Base-by-base conservation (phyloP, 345 rosid genomes). In the Moringa oleifera region DNA sequence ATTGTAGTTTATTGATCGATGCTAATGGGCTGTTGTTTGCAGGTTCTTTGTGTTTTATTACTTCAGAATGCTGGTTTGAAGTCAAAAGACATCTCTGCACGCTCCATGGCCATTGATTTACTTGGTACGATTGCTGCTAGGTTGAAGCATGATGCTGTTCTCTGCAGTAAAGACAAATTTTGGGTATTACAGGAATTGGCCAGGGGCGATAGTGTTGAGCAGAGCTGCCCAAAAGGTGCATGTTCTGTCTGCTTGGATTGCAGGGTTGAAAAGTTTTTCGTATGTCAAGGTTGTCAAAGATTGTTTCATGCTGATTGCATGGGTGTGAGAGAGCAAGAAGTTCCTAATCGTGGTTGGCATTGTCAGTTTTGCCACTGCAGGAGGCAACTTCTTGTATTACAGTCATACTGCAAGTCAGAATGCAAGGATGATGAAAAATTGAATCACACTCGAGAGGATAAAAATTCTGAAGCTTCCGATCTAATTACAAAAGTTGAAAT, bases 1-100 rank as follows among this genome's bases (percentile, higher is more conserved):
- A 61, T 68, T 59, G 56, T 57, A 46, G 33, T 58, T 46, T 45
- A 51, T 67, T 11, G 22, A 70, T 64, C 28, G 37, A 60, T 51
- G 58, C 75, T 79, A 59, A 72, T 66, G 36, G 61, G 54, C 58
- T 58, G 65, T 66, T 62, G 31, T 65, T 62, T 73, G 83, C 91
- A 94, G 99, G 97, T 94, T 67, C 96, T 94, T 51, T 94, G 99
- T 41, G 99, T 94, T 73, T 79, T 94, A 63, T 85, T 90, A 55
- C 88, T 94, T 25, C 96, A 94, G 74, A 94, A 94, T 75, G 97
- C 97, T 51, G 99, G 99, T 66, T 80, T 84, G 64, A 90, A 94
- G 80, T 94, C 99, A 53, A 94, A 90, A 78, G 99, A 94, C 58
- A 67, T 79, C 20, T 76, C 96, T 64, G 97, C 88, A 16, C 88